A percentile compares a stretch with the other conserved stretches of the same genome.
These are phyloP conservation scores for Penicillium thymicola DNA, from an alignment of 2,329 filamentous ascomycete species.

Conservation along the genomic window DNA sequence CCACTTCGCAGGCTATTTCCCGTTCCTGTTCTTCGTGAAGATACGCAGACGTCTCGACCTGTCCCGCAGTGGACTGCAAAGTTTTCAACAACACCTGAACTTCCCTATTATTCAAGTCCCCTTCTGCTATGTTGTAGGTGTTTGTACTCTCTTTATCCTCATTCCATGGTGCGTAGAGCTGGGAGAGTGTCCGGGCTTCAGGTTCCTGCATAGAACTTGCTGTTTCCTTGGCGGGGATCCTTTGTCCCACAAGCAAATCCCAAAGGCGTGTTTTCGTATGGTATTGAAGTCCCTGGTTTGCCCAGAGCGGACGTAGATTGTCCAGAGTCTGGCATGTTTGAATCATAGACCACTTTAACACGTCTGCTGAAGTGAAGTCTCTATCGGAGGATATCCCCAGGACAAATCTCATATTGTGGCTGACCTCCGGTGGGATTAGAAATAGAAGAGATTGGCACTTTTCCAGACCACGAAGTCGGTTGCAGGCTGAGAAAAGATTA, in stretches of 20 bases:
- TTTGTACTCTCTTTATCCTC: neutral
- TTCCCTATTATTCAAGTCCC: neutral
- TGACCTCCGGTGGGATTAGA: neutral
- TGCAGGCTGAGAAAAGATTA: neutral
- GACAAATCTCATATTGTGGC: neutral
- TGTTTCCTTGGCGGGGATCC: neutral
- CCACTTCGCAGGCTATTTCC: slow-evolving; percentile 57
- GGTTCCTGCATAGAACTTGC: neutral
- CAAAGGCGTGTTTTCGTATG: neutral
- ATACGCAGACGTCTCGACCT: slow-evolving; percentile 48
- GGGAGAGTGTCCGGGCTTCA: neutral
- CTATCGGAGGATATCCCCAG: neutral
- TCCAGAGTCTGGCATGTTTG: neutral
- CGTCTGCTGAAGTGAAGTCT: neutral
- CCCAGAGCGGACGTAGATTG: neutral
- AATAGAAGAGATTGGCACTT: neutral
- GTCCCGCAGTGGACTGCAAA: neutral
- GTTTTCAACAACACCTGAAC: slow-evolving; percentile 2
- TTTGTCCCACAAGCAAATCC: neutral
- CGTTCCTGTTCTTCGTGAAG: slow-evolving; percentile 68
- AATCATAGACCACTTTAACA: neutral
- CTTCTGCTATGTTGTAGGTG: neutral
- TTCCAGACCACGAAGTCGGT: neutral
- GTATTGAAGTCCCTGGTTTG: neutral
- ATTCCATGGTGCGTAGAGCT: slow-evolving; percentile 12